Evolutionary conservation across 768 basidiomycete species (phyloP).

Genomic region (Lactifluus pinguis): DNA sequence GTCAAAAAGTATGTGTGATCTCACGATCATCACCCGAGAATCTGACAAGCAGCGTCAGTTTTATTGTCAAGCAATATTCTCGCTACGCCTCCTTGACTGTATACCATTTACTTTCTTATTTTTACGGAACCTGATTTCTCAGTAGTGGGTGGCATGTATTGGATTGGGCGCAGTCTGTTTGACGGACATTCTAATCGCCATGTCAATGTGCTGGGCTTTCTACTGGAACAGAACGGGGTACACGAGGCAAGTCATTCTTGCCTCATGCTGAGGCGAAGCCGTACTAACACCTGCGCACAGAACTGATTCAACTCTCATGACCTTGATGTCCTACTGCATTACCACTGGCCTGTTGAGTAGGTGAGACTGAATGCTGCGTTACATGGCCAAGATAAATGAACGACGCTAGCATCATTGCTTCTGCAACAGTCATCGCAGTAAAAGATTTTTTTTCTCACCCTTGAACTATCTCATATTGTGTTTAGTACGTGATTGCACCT

Average conservation of each 20-base stretch:
- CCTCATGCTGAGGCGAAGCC: too few species aligned
- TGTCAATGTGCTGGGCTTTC: conserved; percentile 40
- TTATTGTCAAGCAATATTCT: conserved; percentile 28
- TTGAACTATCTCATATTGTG: not conserved
- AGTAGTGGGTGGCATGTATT: conserved; percentile 41
- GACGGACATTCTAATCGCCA: conserved; percentile 41
- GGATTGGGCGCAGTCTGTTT: conserved; percentile 40
- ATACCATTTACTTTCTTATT: conserved; percentile 1
- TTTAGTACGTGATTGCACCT: conserved; percentile 29
- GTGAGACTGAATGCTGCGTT: conserved; percentile 2
- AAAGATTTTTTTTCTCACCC: not conserved
- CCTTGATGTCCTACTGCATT: conserved; percentile 23
- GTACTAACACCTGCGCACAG: conserved; percentile 7
- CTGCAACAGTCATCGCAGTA: conserved; percentile 16
- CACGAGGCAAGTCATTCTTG: conserved; percentile 26
- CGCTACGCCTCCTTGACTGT: conserved; percentile 28
- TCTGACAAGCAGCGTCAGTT: conserved; percentile 11
- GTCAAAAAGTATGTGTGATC: conserved; percentile 32
- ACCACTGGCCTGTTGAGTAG: conserved; percentile 23
- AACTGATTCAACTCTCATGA: conserved; percentile 23
- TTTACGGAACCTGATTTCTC: not conserved
- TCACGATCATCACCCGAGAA: not conserved
- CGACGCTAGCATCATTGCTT: conserved; percentile 17
- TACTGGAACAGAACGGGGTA: conserved; percentile 41
- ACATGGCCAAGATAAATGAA: not conserved